A percentile compares a stretch with the other conserved stretches of the same genome.
These are phyloP conservation scores for Neurospora terricola DNA, from an alignment of 495 filamentous ascomycete genomes.

Conservation along the genomic window DNA sequence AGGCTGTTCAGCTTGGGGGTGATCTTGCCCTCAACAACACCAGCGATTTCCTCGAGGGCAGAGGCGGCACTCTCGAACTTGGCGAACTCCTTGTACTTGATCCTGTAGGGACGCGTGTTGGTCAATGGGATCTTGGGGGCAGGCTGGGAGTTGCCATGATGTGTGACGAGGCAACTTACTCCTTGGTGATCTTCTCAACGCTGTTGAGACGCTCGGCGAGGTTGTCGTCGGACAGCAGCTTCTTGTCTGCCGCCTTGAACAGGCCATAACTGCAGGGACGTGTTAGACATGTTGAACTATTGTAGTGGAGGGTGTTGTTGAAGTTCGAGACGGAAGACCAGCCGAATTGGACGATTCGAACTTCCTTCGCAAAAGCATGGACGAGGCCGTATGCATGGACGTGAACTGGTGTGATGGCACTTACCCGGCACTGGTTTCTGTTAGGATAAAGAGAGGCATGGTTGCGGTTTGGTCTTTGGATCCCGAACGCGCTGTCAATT, in stretches of 20 bases:
- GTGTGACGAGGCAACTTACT: conserved; percentile 49
- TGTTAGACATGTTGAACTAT: conserved; percentile 2
- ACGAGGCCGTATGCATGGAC: conserved; percentile 1
- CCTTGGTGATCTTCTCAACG: conserved; percentile 73
- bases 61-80: conserved; percentile 89
- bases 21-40: conserved; percentile 87
- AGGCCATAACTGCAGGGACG: conserved; percentile 59
- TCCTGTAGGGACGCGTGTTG: conserved; percentile 35
- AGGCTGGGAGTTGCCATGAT: background rate
- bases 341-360: background rate
- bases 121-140: background rate
- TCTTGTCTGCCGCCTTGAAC: conserved; percentile 97
- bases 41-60: conserved; percentile 79
- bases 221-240: conserved; percentile 80
- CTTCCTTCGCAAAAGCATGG: background rate
- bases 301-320: background rate
- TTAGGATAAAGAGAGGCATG: conserved; percentile 76
- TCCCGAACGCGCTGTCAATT: conserved; percentile 18
- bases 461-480: conserved; percentile 7
- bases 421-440: conserved; percentile 84
- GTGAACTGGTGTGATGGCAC: conserved; percentile 8
- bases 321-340: background rate
- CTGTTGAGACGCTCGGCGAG: conserved; percentile 62
- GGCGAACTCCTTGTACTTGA: conserved; percentile 92
- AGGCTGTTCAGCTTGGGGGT: conserved; percentile 78